Evolutionary conservation across 192 early-diverging fungal genomes (phyloP).

Genomic region (Allomyces macrogynus): DNA sequence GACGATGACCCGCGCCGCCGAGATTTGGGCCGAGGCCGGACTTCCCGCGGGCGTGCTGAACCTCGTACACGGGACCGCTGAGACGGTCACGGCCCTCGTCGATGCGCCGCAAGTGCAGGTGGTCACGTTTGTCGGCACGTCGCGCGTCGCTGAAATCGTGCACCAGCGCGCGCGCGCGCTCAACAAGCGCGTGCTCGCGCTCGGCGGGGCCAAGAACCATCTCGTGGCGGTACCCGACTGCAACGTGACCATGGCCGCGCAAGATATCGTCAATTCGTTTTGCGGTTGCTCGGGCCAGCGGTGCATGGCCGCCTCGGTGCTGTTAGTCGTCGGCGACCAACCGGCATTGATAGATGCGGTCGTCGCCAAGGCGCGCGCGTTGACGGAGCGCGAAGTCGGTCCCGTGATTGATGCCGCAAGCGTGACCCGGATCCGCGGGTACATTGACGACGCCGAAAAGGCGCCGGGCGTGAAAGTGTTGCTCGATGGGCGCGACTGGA

Average conservation of each 20-base stretch:
- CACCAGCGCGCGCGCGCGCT: constrained; percentile 18
- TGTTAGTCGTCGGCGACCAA: constrained; percentile 48
- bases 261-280: constrained; percentile 54
- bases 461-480: constrained; percentile 33
- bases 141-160: constrained; percentile 46
- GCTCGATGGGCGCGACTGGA: constrained; percentile 42
- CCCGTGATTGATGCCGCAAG: constrained; percentile 52
- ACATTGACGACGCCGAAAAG: constrained; percentile 31
- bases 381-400: constrained; percentile 35
- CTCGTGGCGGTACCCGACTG: constrained; percentile 58
- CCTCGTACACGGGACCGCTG: constrained; percentile 44
- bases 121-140: constrained; percentile 63
- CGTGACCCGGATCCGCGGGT: constrained; percentile 35
- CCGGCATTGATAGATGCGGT: constrained; percentile 38
- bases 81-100: constrained; percentile 31
- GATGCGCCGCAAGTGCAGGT: constrained; percentile 42
- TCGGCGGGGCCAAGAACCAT: constrained; percentile 60
- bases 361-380: constrained; percentile 27
- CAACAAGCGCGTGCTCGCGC: constrained; percentile 50
- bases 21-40: constrained; percentile 31
- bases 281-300: constrained; percentile 59
- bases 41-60: constrained; percentile 58
- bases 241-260: constrained; percentile 53
- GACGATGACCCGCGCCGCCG: constrained; percentile 47
- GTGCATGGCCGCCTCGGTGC: constrained; percentile 56